These are phyloP conservation scores for Monosporascus sp. DNA, from an alignment of 2,329 filamentous ascomycete species.

Conservation along the genomic window DNA sequence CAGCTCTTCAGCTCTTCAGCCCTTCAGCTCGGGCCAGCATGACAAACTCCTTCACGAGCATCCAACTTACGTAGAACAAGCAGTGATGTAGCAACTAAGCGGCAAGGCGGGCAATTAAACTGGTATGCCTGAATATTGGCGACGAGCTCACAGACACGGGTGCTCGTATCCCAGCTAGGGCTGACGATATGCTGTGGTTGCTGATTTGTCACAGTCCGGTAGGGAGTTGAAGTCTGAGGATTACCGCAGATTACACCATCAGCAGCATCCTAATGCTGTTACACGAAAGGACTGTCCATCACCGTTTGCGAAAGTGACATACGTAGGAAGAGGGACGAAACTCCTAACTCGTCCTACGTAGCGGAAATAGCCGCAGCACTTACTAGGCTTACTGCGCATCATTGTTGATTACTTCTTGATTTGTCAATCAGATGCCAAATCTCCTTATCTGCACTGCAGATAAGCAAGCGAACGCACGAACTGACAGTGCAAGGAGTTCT, in stretches of 20 bases:
- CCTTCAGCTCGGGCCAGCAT: neutral
- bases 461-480: neutral
- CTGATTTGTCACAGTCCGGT: neutral
- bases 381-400: neutral
- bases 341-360: neutral
- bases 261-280: neutral
- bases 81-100: too few species aligned
- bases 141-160: too few species aligned
- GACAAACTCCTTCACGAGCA: too few species aligned
- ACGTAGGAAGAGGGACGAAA: neutral
- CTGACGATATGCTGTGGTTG: neutral
- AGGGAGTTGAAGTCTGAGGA: too few species aligned
- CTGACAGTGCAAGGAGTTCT: too few species aligned
- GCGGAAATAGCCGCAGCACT: neutral
- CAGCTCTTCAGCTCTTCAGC: neutral
- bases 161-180: too few species aligned
- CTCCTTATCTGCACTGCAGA: neutral
- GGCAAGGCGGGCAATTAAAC: too few species aligned
- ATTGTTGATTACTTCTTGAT: neutral
- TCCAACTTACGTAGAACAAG: too few species aligned
- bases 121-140: too few species aligned
- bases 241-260: neutral
- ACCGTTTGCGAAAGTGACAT: neutral
- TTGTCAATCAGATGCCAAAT: neutral
- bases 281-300: neutral